Base-by-base conservation (phyloP, 1,139 yeast species). In the Diutina pseudorugosa region DNA sequence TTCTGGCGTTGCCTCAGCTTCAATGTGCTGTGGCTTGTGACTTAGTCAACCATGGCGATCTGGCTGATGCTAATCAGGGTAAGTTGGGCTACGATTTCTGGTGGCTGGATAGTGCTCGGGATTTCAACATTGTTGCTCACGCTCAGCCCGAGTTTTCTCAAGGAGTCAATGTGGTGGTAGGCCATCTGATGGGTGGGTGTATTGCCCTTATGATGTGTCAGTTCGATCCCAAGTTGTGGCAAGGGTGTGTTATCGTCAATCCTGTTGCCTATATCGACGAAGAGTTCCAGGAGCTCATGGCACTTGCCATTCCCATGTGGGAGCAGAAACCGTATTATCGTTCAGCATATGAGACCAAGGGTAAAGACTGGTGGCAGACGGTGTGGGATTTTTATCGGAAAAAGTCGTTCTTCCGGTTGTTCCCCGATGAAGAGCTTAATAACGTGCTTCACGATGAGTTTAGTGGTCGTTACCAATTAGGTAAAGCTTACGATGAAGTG, bases 21-120 rank as follows among this genome's bases (percentile, higher is more conserved):
- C 70, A 69, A 51, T 20, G 67, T 40, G 75, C 79, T 4, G 61
- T 83, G 16, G 67, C 84, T 0, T 54, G 79, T 42, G 95, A 86
- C 62, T 70, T 73, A n/a, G 81, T 73, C 8, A 74, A 75, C 53
- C 90, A 83, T 60, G 88, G 90, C 3, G 94, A 85, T 58, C 80
- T 88, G 4, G 83, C 79, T 1, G 59, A 74, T 2, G 61, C 73
- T 49, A 86, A 86, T 59, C 61, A 63, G 41, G 79, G 70, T 5
- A 75, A 76, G 54, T 61, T 84, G 21, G 87, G 90, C 0, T 71
- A 76, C 65, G 68, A 69, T 23, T 69, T 63, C 56, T 69, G 75
- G 36, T 86, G 94, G 94, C 67, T 71, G 33, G 94, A 86, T 61
- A 81, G 83, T 18, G 80, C 79, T 1, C 76, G 75, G 56, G 94